Conservation (phyloP, 2,329 filamentous ascomycete genomes). For the Ceratocystis ficicola region DNA sequence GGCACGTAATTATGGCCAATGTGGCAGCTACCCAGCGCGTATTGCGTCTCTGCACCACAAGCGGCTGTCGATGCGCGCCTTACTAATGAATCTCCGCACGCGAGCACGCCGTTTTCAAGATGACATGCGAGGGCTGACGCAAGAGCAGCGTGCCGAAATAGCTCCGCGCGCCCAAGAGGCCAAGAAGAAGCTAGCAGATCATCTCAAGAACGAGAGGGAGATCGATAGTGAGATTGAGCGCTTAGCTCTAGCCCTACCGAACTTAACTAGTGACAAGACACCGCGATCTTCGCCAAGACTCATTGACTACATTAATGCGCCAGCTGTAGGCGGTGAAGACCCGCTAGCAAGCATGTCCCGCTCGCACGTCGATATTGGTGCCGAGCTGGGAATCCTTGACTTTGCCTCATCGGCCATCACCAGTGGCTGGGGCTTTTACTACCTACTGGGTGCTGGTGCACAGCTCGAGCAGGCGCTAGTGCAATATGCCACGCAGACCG, state of each 20-base stretch:
- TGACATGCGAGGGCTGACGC: constrained; percentile 30
- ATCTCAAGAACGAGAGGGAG: constrained; percentile 50
- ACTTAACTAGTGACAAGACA: constrained; percentile 66
- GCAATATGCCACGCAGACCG: constrained; percentile 67
- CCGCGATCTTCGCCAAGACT: constrained; percentile 56
- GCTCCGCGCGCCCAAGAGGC: constrained; percentile 51
- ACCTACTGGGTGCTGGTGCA: constrained; percentile 79
- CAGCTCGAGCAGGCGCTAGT: constrained; percentile 90
- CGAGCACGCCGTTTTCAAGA: constrained; percentile 28
- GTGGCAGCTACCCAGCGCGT: constrained; percentile 42
- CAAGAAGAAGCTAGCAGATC: constrained; percentile 48
- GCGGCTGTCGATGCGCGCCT: constrained; percentile 46
- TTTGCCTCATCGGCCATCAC: constrained; percentile 70
- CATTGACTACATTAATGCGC: constrained; percentile 65
- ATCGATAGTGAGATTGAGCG: constrained; percentile 54
- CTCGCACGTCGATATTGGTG: constrained; percentile 78
- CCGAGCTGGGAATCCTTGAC: constrained; percentile 78
- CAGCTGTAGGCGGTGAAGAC: constrained; percentile 31
- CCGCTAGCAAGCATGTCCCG: constrained; percentile 25
- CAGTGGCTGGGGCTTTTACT: constrained; percentile 97
- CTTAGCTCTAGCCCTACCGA: constrained; percentile 70
- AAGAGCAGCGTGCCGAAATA: constrained; percentile 39
- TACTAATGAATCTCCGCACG: constrained; percentile 36
- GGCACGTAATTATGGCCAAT: constrained; percentile 64
- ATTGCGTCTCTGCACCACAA: constrained; percentile 46